Percentiles rank a stretch among this genome's conserved stretches.
Conservation (phyloP, 148 eudicot species). For the Mesembryanthemum crystallinum region DNA sequence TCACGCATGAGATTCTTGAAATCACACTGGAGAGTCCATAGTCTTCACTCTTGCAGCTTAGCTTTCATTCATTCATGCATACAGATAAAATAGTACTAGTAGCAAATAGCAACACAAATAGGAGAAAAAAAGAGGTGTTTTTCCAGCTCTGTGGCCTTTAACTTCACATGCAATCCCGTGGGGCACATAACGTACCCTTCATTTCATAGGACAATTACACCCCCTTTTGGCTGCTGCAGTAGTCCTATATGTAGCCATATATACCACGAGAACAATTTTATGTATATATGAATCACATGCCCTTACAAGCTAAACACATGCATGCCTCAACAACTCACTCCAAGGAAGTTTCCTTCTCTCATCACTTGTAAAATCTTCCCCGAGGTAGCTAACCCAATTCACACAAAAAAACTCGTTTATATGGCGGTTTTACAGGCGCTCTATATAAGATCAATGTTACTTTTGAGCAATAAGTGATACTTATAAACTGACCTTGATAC, state of each 20-base stretch:
- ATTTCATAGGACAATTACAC: background rate
- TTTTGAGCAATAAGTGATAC: too few species aligned
- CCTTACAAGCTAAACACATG: background rate
- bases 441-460: too few species aligned
- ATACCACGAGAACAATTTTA: background rate
- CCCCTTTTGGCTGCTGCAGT: background rate
- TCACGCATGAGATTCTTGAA: background rate
- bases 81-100: background rate
- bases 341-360: too few species aligned
- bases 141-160: background rate
- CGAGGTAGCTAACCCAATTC: too few species aligned
- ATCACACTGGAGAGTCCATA: background rate
- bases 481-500: too few species aligned
- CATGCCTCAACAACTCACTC: too few species aligned
- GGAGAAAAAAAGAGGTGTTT: too few species aligned
- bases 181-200: background rate
- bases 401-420: too few species aligned
- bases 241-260: background rate
- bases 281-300: background rate
- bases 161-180: slow-evolving; percentile 18
- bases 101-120: too few species aligned
- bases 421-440: too few species aligned
- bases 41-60: background rate
- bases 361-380: too few species aligned
- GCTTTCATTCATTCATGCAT: background rate